Conservation (phyloP, 768 basidiomycete species). For the Mycena belliarum region DNA sequence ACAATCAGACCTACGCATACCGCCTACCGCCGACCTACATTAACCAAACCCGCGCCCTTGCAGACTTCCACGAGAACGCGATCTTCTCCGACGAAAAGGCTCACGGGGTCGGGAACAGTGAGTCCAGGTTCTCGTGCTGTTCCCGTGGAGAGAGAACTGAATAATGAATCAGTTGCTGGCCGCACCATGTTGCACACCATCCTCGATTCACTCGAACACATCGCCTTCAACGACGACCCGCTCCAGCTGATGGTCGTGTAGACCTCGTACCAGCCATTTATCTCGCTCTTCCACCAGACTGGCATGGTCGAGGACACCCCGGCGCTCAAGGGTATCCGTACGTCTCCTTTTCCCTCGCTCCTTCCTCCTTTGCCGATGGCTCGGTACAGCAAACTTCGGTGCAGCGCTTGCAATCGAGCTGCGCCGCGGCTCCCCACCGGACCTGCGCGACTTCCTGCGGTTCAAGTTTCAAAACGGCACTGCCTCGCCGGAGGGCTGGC, state of each 20-base stretch:
- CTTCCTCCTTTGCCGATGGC: background rate
- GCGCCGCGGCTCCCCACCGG: constrained; percentile 71
- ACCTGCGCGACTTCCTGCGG: constrained; percentile 78
- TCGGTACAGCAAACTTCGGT: constrained; percentile 63
- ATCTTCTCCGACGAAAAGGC: constrained; percentile 68
- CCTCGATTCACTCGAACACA: constrained; percentile 69
- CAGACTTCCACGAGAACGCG: constrained; percentile 80
- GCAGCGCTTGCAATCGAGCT: constrained; percentile 80
- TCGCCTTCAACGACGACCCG: constrained; percentile 78
- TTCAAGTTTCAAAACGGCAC: constrained; percentile 89
- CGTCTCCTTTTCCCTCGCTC: constrained; percentile 31
- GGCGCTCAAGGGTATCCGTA: constrained; percentile 64
- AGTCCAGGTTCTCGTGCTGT: too few relatives aligned
- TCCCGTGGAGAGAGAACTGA: too few relatives aligned
- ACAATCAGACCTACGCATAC: constrained; percentile 82
- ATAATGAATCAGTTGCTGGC: constrained; percentile 87
- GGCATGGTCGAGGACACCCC: constrained; percentile 60
- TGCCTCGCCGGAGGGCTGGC: constrained; percentile 45
- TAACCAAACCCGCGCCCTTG: constrained; percentile 73
- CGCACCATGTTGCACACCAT: constrained; percentile 76
- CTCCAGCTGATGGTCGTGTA: constrained; percentile 78
- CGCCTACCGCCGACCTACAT: constrained; percentile 78
- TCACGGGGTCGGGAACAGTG: constrained; percentile 77
- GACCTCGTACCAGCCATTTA: constrained; percentile 89
- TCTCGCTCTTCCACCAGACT: constrained; percentile 82